phyloP scores from a whole-genome alignment of 2,329 filamentous ascomycete genomes.

The Chaetomium strumarium region DNA sequence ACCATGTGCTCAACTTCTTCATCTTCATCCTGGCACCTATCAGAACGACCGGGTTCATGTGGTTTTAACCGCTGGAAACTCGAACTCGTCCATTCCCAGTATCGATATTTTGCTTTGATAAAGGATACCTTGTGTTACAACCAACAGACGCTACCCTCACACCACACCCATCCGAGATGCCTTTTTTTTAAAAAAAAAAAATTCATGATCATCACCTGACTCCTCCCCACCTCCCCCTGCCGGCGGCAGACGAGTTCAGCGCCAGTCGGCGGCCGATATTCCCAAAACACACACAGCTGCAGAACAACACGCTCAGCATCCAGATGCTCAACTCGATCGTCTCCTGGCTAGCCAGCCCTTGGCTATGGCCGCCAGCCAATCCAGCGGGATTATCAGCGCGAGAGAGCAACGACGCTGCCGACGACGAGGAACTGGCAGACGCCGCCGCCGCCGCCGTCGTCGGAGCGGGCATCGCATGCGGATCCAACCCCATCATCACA shows the following conservation, averaged over 20 bases:
- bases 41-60: not conserved
- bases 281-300: slow-evolving; percentile 91
- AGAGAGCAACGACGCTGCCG: slow-evolving; percentile 25
- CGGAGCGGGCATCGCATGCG: slow-evolving; percentile 59
- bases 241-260: slow-evolving; percentile 39
- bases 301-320: slow-evolving; percentile 91
- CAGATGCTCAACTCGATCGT: slow-evolving; percentile 71
- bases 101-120: not conserved
- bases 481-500: slow-evolving; percentile 67
- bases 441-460: not conserved
- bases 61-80: not conserved
- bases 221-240: slow-evolving; percentile 43
- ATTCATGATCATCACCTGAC: slow-evolving; percentile 26
- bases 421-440: slow-evolving; percentile 25
- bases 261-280: slow-evolving; percentile 83
- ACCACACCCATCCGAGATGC: not conserved
- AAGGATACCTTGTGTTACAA: not conserved
- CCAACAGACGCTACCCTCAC: not conserved
- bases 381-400: not conserved
- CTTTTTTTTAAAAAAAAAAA: not conserved
- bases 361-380: not conserved
- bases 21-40: slow-evolving; percentile 20
- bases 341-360: slow-evolving; percentile 46
- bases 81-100: not conserved
- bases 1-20: slow-evolving; percentile 3